Evolutionary conservation across 176 grass and related monocot genomes (phyloP).

Genomic region (Carex parvula): DNA sequence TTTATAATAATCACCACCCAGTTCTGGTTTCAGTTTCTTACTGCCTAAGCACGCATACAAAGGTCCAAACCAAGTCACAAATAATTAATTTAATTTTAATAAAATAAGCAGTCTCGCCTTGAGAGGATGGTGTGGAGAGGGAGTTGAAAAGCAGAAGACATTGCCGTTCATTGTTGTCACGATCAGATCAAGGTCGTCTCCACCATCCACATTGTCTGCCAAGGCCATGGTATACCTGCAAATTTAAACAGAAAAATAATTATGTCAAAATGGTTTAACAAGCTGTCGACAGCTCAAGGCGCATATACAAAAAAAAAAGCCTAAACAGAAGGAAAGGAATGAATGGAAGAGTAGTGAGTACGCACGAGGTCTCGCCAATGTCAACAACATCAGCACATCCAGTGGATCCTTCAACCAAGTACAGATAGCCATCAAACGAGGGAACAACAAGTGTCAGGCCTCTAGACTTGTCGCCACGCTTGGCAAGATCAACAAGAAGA

Average conservation of each 20-base stretch:
- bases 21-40: conserved; percentile 6
- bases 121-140: conserved; percentile 85
- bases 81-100: conserved; percentile 7
- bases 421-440: conserved; percentile 91
- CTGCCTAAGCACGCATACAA: background rate
- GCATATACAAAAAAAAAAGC: background rate
- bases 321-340: conserved; percentile 16
- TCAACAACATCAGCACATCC: conserved; percentile 90
- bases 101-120: conserved; percentile 44
- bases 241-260: conserved; percentile 25
- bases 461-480: conserved; percentile 43
- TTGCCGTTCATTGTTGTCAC: conserved; percentile 98
- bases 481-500: conserved; percentile 73
- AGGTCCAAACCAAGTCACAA: background rate
- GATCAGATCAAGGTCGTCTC: conserved; percentile 96
- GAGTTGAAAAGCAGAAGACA: conserved; percentile 96
- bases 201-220: conserved; percentile 95
- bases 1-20: background rate
- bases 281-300: background rate
- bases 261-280: background rate
- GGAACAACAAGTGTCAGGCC: conserved; percentile 80
- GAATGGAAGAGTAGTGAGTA: conserved; percentile 14
- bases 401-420: conserved; percentile 88
- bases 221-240: conserved; percentile 93
- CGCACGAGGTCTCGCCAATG: conserved; percentile 94